phyloP scores from a whole-genome alignment of 345 rosid genomes.

The Isatis tinctoria region DNA sequence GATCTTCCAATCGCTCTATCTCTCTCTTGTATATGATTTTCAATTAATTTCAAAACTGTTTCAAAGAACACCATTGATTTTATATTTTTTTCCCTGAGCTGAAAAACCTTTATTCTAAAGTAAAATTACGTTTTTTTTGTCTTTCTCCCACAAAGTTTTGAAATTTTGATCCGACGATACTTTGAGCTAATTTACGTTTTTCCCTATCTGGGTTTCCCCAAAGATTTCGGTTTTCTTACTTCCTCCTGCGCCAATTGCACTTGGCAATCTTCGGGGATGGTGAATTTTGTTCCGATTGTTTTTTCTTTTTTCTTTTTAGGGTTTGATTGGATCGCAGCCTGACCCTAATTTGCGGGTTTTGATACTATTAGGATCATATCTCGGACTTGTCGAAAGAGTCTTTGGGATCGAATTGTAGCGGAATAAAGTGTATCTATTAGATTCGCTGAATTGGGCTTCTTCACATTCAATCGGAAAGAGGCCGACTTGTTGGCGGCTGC shows the following conservation, averaged over 20 bases:
- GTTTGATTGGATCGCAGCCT: constrained; percentile 41
- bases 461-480: constrained; percentile 1
- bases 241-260: constrained; percentile 6
- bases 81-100: not conserved
- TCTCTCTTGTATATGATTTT: constrained; percentile 8
- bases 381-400: constrained; percentile 2
- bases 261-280: not conserved
- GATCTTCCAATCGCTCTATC: constrained; percentile 17
- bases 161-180: constrained; percentile 17
- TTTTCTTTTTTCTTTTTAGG: constrained; percentile 28
- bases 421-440: constrained; percentile 12
- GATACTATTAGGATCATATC: constrained; percentile 35
- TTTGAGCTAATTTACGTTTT: constrained; percentile 1
- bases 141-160: constrained; percentile 5
- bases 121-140: constrained; percentile 24
- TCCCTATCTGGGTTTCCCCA: constrained; percentile 10
- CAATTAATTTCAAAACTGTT: not conserved
- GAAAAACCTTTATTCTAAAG: not conserved
- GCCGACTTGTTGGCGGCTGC: constrained; percentile 29
- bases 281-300: constrained; percentile 22
- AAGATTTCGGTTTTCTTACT: constrained; percentile 3
- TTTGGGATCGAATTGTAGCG: constrained; percentile 33
- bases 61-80: constrained; percentile 7
- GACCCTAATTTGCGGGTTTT: constrained; percentile 38
- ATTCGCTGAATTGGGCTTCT: not conserved